Evolutionary conservation across 2,329 filamentous ascomycete species (phyloP).

Genomic region (Monosporascus ibericus): DNA sequence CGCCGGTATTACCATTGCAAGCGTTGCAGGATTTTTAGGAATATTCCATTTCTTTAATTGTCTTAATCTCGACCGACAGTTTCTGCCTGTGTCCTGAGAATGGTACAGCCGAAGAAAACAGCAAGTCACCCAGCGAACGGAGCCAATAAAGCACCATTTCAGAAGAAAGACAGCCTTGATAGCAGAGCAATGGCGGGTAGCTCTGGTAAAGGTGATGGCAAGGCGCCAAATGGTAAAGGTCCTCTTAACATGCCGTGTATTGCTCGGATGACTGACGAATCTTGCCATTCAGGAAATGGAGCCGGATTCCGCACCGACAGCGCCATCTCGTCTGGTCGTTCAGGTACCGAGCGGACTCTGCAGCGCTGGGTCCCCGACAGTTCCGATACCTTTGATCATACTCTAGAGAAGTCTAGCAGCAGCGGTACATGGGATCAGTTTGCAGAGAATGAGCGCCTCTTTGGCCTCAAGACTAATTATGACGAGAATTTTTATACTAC

Average conservation of each 20-base stretch:
- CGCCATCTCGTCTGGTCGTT: constrained; percentile 73
- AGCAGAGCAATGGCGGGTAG: constrained; percentile 19
- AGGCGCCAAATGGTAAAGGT: constrained; percentile 33
- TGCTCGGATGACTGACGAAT: constrained; percentile 6
- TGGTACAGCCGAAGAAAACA: constrained; percentile 28
- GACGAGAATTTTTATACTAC: constrained; percentile 96
- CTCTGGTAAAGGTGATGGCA: constrained; percentile 29
- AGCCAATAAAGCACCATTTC: constrained; percentile 23
- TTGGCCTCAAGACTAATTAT: constrained; percentile 84
- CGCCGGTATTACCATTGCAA: constrained; percentile 16
- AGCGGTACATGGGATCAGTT: constrained; percentile 82
- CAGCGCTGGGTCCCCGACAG: constrained; percentile 75
- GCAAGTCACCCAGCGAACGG: constrained; percentile 23
- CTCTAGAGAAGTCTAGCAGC: constrained; percentile 56
- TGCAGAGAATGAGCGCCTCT: constrained; percentile 77
- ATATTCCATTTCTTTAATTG: constrained; percentile 1
- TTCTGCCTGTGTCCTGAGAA: constrained; percentile 22
- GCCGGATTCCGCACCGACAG: constrained; percentile 76
- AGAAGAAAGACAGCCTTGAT: constrained; percentile 24
- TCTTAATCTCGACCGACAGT: constrained; percentile 7
- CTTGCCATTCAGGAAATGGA: constrained; percentile 48
- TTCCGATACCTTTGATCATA: constrained; percentile 58
- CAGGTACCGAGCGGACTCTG: constrained; percentile 65
- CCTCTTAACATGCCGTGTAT: background rate
- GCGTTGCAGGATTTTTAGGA: constrained; percentile 17